A percentile compares a stretch with the other conserved stretches of the same genome.
Evolutionary conservation across 2,329 filamentous ascomycete genomes (phyloP).

Genomic region (Ceratocystiopsis sp.): DNA sequence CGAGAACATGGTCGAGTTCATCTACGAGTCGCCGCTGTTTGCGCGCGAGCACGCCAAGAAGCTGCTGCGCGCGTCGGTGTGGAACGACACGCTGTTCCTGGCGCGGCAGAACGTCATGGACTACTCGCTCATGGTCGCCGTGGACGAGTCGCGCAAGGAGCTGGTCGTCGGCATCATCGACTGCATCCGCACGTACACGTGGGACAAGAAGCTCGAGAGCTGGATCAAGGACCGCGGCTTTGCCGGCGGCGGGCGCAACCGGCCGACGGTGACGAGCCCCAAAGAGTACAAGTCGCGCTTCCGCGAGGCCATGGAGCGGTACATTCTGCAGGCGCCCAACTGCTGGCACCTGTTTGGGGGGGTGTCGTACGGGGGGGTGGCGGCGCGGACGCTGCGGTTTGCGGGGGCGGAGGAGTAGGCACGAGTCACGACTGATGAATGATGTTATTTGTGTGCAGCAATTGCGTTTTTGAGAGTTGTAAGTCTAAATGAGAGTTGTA

Average conservation of each 20-base stretch:
- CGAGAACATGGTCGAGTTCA: slow-evolving; percentile 98
- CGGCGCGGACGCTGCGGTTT: slow-evolving; percentile 7
- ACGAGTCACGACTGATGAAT: too few species aligned
- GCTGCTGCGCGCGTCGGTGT: slow-evolving; percentile 75
- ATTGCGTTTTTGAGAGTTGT: too few species aligned
- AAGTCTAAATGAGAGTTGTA: too few species aligned
- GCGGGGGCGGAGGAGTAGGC: slow-evolving; percentile 3
- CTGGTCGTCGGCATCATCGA: slow-evolving; percentile 96
- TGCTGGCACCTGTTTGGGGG: slow-evolving; percentile 54
- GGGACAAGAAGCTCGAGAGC: slow-evolving; percentile 98
- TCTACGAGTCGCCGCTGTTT: slow-evolving; percentile 92
- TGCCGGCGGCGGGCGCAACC: slow-evolving; percentile 56
- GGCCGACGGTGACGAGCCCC: slow-evolving; percentile 89
- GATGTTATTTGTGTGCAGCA: too few species aligned
- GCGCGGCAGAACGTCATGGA: slow-evolving; percentile 97
- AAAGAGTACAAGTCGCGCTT: slow-evolving; percentile 97
- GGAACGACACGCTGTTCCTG: slow-evolving; percentile 94
- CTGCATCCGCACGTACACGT: slow-evolving; percentile 95
- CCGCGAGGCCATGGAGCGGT: slow-evolving; percentile 67
- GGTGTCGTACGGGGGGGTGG: slow-evolving; percentile 11
- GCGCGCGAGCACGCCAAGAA: slow-evolving; percentile 93
- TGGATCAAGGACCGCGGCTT: slow-evolving; percentile 98
- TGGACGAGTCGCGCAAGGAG: slow-evolving; percentile 78
- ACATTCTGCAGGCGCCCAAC: slow-evolving; percentile 58
- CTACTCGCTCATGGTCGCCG: slow-evolving; percentile 95